Evolutionary conservation across 371 early-diverging fungal species (phyloP).

Genomic region (Apophysomyces trapeziformis): DNA sequence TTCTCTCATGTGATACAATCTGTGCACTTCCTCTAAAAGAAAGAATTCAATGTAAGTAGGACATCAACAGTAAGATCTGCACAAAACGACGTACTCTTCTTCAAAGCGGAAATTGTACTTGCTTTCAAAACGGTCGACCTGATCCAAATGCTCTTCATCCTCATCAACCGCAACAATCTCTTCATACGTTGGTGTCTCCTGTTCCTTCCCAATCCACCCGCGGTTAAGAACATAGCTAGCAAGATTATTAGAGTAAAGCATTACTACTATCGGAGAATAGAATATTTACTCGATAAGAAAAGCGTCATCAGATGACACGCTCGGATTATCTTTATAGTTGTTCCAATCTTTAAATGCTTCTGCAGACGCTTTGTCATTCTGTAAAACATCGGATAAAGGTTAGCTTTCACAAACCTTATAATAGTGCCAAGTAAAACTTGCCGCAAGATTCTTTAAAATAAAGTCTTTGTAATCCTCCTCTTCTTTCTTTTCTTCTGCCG

Average conservation of each 20-base stretch:
- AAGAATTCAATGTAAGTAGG: not conserved
- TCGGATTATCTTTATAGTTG: constrained; percentile 58
- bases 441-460: constrained; percentile 77
- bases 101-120: constrained; percentile 94
- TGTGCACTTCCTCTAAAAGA: constrained; percentile 53
- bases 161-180: constrained; percentile 63
- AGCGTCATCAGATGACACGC: constrained; percentile 70
- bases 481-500: constrained; percentile 70
- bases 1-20: constrained; percentile 78
- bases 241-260: constrained; percentile 13
- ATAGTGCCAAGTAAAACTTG: constrained; percentile 19
- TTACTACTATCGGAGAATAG: not conserved
- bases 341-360: constrained; percentile 68
- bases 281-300: constrained; percentile 84
- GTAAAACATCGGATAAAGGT: not conserved
- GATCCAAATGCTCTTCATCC: constrained; percentile 73
- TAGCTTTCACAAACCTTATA: no score
- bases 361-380: constrained; percentile 52
- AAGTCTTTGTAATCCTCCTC: constrained; percentile 86
- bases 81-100: constrained; percentile 65
- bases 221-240: constrained; percentile 83
- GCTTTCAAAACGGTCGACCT: constrained; percentile 87
- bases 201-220: constrained; percentile 91
- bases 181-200: constrained; percentile 62
- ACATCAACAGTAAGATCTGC: not conserved